phyloP scores from a whole-genome alignment of 139 green algal genomes.

The Bryopsis sp. region DNA sequence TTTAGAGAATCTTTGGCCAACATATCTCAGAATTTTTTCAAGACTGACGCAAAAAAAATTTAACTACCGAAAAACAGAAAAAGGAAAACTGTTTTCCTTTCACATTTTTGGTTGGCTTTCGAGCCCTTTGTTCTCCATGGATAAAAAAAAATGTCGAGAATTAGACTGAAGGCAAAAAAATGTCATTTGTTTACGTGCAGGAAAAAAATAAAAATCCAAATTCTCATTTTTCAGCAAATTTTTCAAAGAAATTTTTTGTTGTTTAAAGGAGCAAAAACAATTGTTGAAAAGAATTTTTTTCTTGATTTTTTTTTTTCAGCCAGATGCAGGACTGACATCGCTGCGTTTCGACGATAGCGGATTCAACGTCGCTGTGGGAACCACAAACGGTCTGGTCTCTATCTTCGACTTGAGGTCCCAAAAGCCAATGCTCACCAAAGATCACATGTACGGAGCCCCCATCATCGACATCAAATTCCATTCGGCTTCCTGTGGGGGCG shows the following conservation, averaged over 20 bases:
- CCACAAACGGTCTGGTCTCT: conserved; percentile 67
- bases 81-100: no score
- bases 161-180: background rate
- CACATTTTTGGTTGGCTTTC: no score
- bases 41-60: no score
- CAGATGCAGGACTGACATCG: conserved; percentile 57
- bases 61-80: no score
- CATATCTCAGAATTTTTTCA: no score
- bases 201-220: background rate
- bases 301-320: background rate
- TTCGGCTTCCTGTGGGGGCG: conserved; percentile 15
- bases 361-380: conserved; percentile 80
- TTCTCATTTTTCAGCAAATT: background rate
- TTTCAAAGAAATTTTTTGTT: background rate
- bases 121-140: no score
- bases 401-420: conserved; percentile 75
- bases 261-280: background rate
- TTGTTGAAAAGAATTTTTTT: background rate
- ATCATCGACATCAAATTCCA: conserved; percentile 96
- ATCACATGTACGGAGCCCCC: conserved; percentile 88
- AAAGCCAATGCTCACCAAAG: conserved; percentile 73
- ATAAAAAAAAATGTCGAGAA: no score
- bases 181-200: background rate
- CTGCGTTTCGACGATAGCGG: conserved; percentile 76
- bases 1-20: no score